Evolutionary conservation across 331 rosid genomes (phyloP).

Genomic region (Arachis monticola): DNA sequence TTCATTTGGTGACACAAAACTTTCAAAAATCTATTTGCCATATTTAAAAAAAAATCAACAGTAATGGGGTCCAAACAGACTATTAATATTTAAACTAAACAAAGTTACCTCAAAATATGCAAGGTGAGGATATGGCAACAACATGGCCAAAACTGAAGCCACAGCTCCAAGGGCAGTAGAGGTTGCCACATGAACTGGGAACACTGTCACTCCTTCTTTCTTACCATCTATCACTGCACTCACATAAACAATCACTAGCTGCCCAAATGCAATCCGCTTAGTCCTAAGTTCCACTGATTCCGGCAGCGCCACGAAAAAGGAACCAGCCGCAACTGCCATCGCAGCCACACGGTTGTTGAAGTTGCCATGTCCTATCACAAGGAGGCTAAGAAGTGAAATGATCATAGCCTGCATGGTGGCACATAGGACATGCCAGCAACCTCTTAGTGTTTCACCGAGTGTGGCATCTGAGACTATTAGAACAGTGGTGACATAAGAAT

Average conservation of each 20-base stretch:
- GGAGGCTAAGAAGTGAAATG: constrained; percentile 46
- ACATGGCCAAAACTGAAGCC: constrained; percentile 66
- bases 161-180: constrained; percentile 75
- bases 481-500: constrained; percentile 64
- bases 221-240: constrained; percentile 60
- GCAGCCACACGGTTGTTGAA: constrained; percentile 45
- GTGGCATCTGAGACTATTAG: constrained; percentile 63
- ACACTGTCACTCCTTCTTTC: constrained; percentile 40
- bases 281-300: constrained; percentile 58
- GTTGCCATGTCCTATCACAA: constrained; percentile 55
- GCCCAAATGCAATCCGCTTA: constrained; percentile 75
- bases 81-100: not conserved
- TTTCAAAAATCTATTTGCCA: no score
- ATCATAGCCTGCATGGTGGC: constrained; percentile 53
- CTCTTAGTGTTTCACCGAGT: constrained; percentile 68
- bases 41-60: no score
- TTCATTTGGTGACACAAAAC: no score
- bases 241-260: constrained; percentile 72
- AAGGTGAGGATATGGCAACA: constrained; percentile 70
- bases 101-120: constrained; percentile 55
- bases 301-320: constrained; percentile 70
- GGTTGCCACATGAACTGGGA: constrained; percentile 59
- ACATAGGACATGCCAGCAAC: constrained; percentile 57
- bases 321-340: constrained; percentile 35
- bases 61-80: no score